These are phyloP conservation scores for Wallacemonas sp. DNA, from an alignment of 208 protist genomes.

Conservation along the genomic window DNA sequence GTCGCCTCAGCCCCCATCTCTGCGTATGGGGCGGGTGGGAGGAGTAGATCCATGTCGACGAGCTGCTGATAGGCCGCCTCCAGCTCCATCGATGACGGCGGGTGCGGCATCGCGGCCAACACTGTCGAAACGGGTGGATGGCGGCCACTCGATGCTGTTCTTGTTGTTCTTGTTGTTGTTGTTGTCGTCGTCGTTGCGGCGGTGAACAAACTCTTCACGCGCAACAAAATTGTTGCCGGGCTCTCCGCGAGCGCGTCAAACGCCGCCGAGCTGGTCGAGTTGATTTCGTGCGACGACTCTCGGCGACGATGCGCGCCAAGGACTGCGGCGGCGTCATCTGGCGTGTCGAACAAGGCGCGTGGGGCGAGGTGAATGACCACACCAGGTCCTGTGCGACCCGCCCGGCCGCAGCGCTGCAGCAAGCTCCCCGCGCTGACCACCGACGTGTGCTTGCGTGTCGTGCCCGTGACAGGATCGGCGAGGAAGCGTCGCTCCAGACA, in stretches of 20 bases:
- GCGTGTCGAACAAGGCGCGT: constrained; percentile 26
- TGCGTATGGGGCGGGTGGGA: constrained; percentile 19
- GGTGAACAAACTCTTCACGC: constrained; percentile 57
- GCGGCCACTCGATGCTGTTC: neutral
- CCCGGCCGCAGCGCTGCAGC: constrained; percentile 62
- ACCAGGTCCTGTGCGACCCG: constrained; percentile 70
- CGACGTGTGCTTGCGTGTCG: constrained; percentile 42
- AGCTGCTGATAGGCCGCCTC: constrained; percentile 47
- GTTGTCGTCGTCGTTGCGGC: neutral
- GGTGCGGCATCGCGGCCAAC: constrained; percentile 40
- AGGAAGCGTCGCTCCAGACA: constrained; percentile 54
- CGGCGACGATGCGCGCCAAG: too few relatives aligned
- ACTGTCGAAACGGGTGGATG: constrained; percentile 18
- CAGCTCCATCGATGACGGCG: constrained; percentile 26
- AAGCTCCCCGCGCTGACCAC: constrained; percentile 44
- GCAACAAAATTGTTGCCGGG: constrained; percentile 47
- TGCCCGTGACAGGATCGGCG: constrained; percentile 58
- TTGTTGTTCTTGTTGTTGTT: neutral
- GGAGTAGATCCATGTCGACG: constrained; percentile 49
- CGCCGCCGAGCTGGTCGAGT: constrained; percentile 3
- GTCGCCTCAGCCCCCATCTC: too few relatives aligned
- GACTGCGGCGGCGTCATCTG: too few relatives aligned
- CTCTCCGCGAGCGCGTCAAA: constrained; percentile 41
- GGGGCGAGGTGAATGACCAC: constrained; percentile 72
- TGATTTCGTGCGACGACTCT: too few relatives aligned